phyloP scores from a whole-genome alignment of 371 early-diverging fungal species.

The Mucor racemosus region DNA sequence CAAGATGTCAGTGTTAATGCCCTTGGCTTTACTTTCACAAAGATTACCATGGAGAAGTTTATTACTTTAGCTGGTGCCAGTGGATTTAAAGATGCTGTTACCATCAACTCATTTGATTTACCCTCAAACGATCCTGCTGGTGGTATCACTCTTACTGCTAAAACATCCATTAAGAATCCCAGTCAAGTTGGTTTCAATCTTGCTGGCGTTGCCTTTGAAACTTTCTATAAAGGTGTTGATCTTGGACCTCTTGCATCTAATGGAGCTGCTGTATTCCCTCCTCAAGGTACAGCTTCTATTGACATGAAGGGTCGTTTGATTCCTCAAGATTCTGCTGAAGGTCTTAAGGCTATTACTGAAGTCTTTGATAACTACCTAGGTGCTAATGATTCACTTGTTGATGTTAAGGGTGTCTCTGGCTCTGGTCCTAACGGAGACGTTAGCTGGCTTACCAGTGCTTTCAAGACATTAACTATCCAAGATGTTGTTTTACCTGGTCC shows the following conservation, averaged over 20 bases:
- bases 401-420: slow-evolving; percentile 55
- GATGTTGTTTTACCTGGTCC: slow-evolving; percentile 56
- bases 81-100: slow-evolving; percentile 59
- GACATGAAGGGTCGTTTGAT: slow-evolving; percentile 61
- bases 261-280: slow-evolving; percentile 45
- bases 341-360: slow-evolving; percentile 51
- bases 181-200: slow-evolving; percentile 62
- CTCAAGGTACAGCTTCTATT: slow-evolving; percentile 34
- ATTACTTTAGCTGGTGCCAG: slow-evolving; percentile 59
- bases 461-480: slow-evolving; percentile 53
- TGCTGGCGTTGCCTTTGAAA: slow-evolving; percentile 37
- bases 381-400: slow-evolving; percentile 47
- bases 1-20: slow-evolving; percentile 57
- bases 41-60: slow-evolving; percentile 56
- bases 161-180: slow-evolving; percentile 57
- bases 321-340: slow-evolving; percentile 51
- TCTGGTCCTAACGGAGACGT: slow-evolving; percentile 58
- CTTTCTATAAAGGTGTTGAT: slow-evolving; percentile 32
- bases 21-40: slow-evolving; percentile 59
- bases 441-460: slow-evolving; percentile 59
- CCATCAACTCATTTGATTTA: slow-evolving; percentile 58
- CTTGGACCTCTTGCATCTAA: slow-evolving; percentile 48
- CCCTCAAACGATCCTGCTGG: slow-evolving; percentile 62
- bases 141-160: slow-evolving; percentile 59
- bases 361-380: slow-evolving; percentile 57